Evolutionary conservation across 2,329 filamentous ascomycete genomes (phyloP), one percentile per base, ranked within the genome.

Genomic region (Fusarium sp.): DNA sequence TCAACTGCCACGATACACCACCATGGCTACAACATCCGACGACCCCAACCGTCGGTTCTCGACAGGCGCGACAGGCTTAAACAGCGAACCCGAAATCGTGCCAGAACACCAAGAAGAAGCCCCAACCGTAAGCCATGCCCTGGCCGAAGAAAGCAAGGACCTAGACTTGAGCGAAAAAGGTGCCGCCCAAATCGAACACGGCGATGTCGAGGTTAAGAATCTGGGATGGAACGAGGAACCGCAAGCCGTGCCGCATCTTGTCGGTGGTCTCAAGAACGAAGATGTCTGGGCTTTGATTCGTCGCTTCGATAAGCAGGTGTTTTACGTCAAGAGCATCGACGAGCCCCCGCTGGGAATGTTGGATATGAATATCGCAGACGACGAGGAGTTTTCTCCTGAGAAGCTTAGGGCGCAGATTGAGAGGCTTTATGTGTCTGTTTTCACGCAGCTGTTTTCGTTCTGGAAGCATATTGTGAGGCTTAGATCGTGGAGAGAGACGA

Each of bases 361-460:
- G 40, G 93, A 97, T 78, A 85, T 97, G 62, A 93, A 94, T 72
- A 91, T 93, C 59, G 90, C 92, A 7, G 91, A 94, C 41, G 90
- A 95, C 57, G 93, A 96, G 71, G 91, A 94, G 61, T 96, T 96
- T 78, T 93, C 91, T 0, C 93, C 93, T 0, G 93, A 96, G 75
- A 96, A 96, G 80, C 82, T 97, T 46, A 86, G 93, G 13, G 88
- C 90, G 4, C 94, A 92, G 56, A 78, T 96, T 6, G 94, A 97
- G 80, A 85, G 94, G 16, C 82, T 96, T 13, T 97, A 97, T 77
- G 94, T 94, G 86, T 93, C 91, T 0, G 88, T 97, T 1, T 83
- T 91, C 10, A 86, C 94, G 51, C 86, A 89, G 16, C 47, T 94
- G 15, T 85, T 94, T 45, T 85, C 83, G 0, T 86, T 88, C 18